These are phyloP conservation scores for Hyaloperonospora brassicae DNA, from an alignment of 352 stramenopile genomes.

Conservation along the genomic window DNA sequence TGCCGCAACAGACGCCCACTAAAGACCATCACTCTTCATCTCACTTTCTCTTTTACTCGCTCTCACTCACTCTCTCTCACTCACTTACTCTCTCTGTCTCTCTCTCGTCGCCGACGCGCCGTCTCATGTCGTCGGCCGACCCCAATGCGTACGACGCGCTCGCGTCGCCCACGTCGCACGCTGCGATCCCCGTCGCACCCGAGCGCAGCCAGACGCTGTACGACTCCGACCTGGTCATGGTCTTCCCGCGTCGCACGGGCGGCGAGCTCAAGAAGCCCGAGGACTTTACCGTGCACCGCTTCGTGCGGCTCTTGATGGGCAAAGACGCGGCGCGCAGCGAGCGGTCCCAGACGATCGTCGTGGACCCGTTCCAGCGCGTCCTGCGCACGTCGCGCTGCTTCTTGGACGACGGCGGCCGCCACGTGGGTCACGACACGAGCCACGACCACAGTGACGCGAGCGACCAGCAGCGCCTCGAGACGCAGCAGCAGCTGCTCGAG, in stretches of 20 bases:
- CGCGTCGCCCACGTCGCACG: too few species aligned
- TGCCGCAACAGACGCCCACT: too few species aligned
- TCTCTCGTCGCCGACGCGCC: too few species aligned
- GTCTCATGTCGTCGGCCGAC: too few species aligned
- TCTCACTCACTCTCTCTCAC: too few species aligned
- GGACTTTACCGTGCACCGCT: constrained; percentile 53
- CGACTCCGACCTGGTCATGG: constrained; percentile 75
- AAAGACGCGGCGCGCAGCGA: constrained; percentile 44
- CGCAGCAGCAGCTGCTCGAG: constrained; percentile 38
- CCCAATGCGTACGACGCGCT: too few species aligned
- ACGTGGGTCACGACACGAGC: constrained; percentile 31
- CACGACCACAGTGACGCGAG: constrained; percentile 45
- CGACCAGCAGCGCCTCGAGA: constrained; percentile 34
- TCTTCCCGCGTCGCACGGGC: constrained; percentile 58
- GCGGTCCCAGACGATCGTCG: constrained; percentile 33
- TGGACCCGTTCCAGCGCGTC: constrained; percentile 67
- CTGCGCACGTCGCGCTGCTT: constrained; percentile 63
- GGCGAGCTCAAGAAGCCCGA: constrained; percentile 60
- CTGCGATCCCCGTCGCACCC: too few species aligned
- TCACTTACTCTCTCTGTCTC: too few species aligned
- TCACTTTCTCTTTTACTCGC: too few species aligned
- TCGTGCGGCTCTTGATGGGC: constrained; percentile 59
- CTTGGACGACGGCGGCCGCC: constrained; percentile 49
- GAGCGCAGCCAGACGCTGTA: constrained; percentile 38
- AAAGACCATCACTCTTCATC: too few species aligned